phyloP scores from a whole-genome alignment of 345 rosid species.

The Aquilaria sinensis region DNA sequence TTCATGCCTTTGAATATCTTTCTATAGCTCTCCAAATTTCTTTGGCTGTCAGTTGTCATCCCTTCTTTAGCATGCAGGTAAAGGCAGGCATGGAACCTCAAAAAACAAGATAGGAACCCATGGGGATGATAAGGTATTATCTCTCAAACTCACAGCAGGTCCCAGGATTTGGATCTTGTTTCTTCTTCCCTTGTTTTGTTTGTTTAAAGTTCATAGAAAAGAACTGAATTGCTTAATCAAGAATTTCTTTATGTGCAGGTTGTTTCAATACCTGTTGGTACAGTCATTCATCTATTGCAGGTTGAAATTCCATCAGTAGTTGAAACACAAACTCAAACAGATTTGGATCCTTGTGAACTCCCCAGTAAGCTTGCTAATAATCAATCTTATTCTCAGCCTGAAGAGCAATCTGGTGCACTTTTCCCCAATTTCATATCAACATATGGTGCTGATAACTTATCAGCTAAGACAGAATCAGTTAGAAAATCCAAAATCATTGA shows the following conservation, averaged over 20 bases:
- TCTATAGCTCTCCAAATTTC: background rate
- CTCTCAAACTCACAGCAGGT: background rate
- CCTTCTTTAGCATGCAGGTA: constrained; percentile 54
- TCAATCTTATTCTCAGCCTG: constrained; percentile 13
- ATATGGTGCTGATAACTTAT: background rate
- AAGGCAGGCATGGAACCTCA: constrained; percentile 76
- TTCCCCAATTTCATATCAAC: constrained; percentile 13
- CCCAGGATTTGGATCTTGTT: background rate
- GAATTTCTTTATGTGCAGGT: constrained; percentile 31
- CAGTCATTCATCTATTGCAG: constrained; percentile 73
- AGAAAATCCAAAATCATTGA: constrained; percentile 14
- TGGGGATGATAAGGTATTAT: constrained; percentile 86
- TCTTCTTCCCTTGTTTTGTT: constrained; percentile 11
- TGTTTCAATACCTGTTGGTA: constrained; percentile 79
- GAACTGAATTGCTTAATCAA: background rate
- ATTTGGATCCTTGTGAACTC: constrained; percentile 89
- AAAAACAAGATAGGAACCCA: constrained; percentile 87
- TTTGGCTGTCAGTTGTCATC: background rate
- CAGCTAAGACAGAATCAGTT: constrained; percentile 6
- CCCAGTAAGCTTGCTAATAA: constrained; percentile 56
- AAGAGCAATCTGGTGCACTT: constrained; percentile 8
- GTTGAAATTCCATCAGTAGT: constrained; percentile 60
- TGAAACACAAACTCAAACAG: constrained; percentile 28
- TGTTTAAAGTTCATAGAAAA: background rate
- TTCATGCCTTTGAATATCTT: constrained; percentile 12